phyloP scores from a whole-genome alignment of 768 basidiomycete genomes.

The Brasilioporus rufonigricans region DNA sequence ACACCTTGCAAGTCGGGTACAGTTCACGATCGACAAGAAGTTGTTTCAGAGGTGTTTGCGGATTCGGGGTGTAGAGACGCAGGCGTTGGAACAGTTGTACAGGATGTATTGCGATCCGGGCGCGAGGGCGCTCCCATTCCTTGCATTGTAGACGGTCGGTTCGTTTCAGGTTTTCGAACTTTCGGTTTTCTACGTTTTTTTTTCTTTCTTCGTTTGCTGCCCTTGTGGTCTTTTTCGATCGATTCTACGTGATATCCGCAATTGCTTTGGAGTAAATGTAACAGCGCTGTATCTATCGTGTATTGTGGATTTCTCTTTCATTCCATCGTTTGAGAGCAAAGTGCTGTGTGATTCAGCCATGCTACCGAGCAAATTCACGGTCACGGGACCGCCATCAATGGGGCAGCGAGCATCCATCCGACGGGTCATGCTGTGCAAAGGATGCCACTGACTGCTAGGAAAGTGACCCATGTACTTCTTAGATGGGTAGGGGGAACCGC shows the following conservation, averaged over 20 bases:
- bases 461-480: no score
- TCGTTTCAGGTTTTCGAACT: neutral
- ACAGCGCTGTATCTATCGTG: conserved; percentile 24
- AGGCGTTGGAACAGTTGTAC: conserved; percentile 50
- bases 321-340: no score
- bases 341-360: no score
- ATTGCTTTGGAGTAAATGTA: conserved; percentile 20
- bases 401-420: no score
- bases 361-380: no score
- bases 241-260: conserved; percentile 10
- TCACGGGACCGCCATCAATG: no score
- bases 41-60: conserved; percentile 73
- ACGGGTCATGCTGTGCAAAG: no score
- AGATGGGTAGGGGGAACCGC: no score
- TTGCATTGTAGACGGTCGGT: conserved; percentile 14
- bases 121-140: conserved; percentile 16
- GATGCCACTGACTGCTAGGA: no score
- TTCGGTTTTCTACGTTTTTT: neutral
- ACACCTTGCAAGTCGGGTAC: conserved; percentile 72
- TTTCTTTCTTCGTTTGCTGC: neutral
- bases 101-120: conserved; percentile 34
- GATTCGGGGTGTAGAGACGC: conserved; percentile 60
- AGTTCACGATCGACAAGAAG: conserved; percentile 70
- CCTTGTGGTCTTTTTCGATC: neutral
- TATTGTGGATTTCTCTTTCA: conserved; percentile 19